Conservation (phyloP, 176 grass and related monocot species). For the Oryza coarctata region DNA sequence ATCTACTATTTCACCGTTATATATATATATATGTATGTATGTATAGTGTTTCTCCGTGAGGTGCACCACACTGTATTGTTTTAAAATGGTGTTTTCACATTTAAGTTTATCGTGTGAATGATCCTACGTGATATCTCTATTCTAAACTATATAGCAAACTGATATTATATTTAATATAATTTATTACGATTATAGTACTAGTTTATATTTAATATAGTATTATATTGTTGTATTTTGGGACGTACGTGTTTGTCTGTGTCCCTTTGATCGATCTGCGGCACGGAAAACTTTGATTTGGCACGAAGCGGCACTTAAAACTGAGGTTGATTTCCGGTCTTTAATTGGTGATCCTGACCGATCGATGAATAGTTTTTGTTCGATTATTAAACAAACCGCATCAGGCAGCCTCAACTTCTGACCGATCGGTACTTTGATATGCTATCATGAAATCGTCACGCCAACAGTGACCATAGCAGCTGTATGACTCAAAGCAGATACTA, state of each 20-base stretch:
- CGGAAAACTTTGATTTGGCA: conserved; percentile 43
- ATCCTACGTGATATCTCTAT: too few species aligned
- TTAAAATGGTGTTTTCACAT: conserved; percentile 6
- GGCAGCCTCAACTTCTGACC: conserved; percentile 14
- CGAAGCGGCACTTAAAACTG: neutral
- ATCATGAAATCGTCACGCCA: too few species aligned
- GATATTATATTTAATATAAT: too few species aligned
- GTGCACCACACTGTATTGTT: neutral
- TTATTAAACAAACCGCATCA: neutral
- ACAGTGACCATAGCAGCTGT: too few species aligned
- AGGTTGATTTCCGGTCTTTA: neutral
- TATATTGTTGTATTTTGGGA: too few species aligned
- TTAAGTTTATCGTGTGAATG: neutral
- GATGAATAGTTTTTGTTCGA: neutral
- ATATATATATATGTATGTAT: too few species aligned
- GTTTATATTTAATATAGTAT: too few species aligned
- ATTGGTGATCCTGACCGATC: conserved; percentile 26
- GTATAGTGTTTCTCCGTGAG: neutral
- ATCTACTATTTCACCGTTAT: neutral
- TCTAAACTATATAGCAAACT: too few species aligned
- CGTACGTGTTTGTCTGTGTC: conserved; percentile 45
- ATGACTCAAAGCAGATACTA: too few species aligned
- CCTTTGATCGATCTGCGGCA: conserved; percentile 30
- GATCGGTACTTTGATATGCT: neutral
- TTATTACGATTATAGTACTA: too few species aligned